Evolutionary conservation across 768 basidiomycete genomes (phyloP), one percentile per base, ranked within the genome.

Genomic region (Lanmaoa pseudosensibilis): DNA sequence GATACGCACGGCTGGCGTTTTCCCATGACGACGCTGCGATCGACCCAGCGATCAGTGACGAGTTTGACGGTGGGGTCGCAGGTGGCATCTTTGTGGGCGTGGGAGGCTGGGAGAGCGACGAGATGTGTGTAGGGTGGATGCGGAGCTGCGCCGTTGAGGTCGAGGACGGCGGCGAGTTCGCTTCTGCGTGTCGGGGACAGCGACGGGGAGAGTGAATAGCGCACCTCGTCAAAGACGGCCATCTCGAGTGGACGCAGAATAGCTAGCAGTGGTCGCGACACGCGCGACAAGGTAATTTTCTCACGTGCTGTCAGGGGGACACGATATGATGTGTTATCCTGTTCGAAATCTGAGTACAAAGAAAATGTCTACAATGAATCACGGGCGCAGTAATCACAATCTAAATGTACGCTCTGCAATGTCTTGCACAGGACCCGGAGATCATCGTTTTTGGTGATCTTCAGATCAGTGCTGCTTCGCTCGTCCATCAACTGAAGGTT

Each of bases 41-140:
- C 85, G 1, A 91, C 84, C 90, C 92, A 94, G 34, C 74, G 71
- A 33, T 85, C 83, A 70, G 83, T 61, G 37, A 65, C 58, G 55
- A 55, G 51, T 50, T 61, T 63, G 46, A 55, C 40, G 77, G 56
- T 72, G 5, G 80, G 78, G 32, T 80, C 77, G n/a, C 57, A 64
- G 15, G 71, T 69, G 27, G 45, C 49, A 48, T 67, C 64, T 2
- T 63, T 54, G n/a, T 82, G 64, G 11, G 75, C 73, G 53, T 81
- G 75, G 64, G 80, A 83, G 21, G 85, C 83, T 36, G 83, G 80
- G 51, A 85, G 66, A 1, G 56, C 57, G 82, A 59, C 77, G 73
- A 55, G 76, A 58, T 39, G 87, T 70, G 69, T 86, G 77, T 46
- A 85, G 75, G 63, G 92, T 19, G 18, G 77, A 66, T 57, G 79